Percentiles rank a stretch among this genome's conserved stretches.
Conservation (phyloP, 176 grass and related monocot species). For the Eremochloa ophiuroides region DNA sequence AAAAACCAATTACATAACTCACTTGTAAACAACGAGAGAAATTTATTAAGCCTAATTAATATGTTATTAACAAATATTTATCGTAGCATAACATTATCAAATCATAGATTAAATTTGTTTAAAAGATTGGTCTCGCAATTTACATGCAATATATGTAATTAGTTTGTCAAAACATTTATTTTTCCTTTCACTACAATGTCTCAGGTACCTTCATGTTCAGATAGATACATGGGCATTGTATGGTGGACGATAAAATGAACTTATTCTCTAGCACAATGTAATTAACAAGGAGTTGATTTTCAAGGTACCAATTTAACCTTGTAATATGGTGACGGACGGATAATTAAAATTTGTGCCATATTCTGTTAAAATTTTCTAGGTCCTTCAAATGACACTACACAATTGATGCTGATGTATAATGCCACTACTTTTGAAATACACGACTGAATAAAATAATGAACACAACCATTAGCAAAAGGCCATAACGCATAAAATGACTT, state of each 20-base stretch:
- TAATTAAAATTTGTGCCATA: background rate
- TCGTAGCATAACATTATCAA: no score
- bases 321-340: background rate
- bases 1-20: no score
- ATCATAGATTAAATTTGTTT: no score
- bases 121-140: no score
- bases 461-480: background rate
- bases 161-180: no score
- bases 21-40: no score
- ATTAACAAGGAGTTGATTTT: background rate
- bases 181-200: constrained; percentile 7
- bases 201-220: background rate
- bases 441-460: background rate
- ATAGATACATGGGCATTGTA: background rate
- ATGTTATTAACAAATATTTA: no score
- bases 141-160: no score
- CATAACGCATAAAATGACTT: background rate
- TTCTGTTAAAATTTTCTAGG: background rate
- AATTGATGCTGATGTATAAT: background rate
- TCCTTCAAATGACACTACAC: background rate
- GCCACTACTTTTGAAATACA: background rate
- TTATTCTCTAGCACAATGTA: background rate
- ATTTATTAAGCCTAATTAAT: no score
- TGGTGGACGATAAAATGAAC: background rate
- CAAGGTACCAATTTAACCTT: background rate